These are phyloP conservation scores for Aspergillus puulaauensis DNA, from an alignment of 2,329 filamentous ascomycete species.

Conservation along the genomic window DNA sequence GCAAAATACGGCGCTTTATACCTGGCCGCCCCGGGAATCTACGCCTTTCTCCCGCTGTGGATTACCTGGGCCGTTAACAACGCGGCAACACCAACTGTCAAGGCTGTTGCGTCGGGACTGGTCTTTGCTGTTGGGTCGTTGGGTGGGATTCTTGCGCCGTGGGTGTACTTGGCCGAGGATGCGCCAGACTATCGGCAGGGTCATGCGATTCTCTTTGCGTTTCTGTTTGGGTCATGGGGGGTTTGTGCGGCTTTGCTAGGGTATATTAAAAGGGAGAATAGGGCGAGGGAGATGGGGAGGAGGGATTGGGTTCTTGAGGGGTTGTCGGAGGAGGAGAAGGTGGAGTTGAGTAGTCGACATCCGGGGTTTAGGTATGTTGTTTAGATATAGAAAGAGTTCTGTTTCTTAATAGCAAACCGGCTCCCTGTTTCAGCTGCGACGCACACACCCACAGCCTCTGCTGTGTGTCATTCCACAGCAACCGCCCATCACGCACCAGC, in stretches of 20 bases:
- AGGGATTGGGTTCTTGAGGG: background rate
- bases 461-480: slow-evolving; percentile 4
- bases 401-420: background rate
- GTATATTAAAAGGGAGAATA: slow-evolving; percentile 5
- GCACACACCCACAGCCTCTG: slow-evolving; percentile 10
- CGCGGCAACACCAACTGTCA: background rate
- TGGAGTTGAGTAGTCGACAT: slow-evolving; percentile 6
- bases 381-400: background rate
- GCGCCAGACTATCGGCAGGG: slow-evolving; percentile 6
- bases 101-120: background rate
- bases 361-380: slow-evolving; percentile 6
- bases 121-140: slow-evolving; percentile 4
- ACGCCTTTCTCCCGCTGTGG: slow-evolving; percentile 1
- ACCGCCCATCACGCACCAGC: slow-evolving; percentile 3
- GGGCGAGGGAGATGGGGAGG: background rate
- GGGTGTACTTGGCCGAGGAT: slow-evolving; percentile 4
- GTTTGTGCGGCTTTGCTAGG: background rate
- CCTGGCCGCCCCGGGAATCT: slow-evolving; percentile 4
- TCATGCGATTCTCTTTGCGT: slow-evolving; percentile 9
- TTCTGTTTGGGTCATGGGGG: background rate
- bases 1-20: slow-evolving; percentile 9
- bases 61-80: slow-evolving; percentile 8
- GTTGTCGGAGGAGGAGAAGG: background rate
- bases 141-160: slow-evolving; percentile 7
- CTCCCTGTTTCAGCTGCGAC: slow-evolving; percentile 3